phyloP scores from a whole-genome alignment of 1,284 basidiomycete genomes.

The Boletellus deceptivus region DNA sequence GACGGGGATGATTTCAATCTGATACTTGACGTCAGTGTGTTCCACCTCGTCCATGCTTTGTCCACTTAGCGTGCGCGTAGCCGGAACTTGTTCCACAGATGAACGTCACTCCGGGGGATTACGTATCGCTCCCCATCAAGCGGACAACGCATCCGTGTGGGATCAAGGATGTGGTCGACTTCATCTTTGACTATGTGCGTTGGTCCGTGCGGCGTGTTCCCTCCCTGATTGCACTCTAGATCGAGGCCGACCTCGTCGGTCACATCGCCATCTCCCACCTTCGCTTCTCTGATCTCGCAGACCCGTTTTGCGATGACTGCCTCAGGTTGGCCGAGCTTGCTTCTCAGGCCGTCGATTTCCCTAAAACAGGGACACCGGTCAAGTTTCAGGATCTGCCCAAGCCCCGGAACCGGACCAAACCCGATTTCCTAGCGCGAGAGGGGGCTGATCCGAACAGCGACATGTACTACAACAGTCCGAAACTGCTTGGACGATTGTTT shows the following conservation, averaged over 20 bases:
- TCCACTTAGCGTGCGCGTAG: slow-evolving; percentile 19
- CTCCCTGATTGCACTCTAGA: slow-evolving; percentile 25
- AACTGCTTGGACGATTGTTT: slow-evolving; percentile 39
- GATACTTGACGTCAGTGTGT: slow-evolving; percentile 36
- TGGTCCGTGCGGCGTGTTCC: not conserved
- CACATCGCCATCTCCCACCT: slow-evolving; percentile 59
- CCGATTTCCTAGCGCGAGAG: slow-evolving; percentile 45
- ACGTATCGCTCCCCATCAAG: slow-evolving; percentile 36
- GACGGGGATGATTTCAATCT: slow-evolving; percentile 47
- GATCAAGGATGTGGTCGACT: slow-evolving; percentile 48
- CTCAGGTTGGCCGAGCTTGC: slow-evolving; percentile 62
- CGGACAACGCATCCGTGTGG: slow-evolving; percentile 35
- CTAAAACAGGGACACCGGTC: slow-evolving; percentile 62
- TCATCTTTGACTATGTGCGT: slow-evolving; percentile 48
- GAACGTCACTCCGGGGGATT: slow-evolving; percentile 35
- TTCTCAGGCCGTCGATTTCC: slow-evolving; percentile 70
- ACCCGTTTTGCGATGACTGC: slow-evolving; percentile 48
- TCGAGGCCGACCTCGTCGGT: slow-evolving; percentile 63
- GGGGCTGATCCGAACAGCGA: slow-evolving; percentile 25
- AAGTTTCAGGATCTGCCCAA: slow-evolving; percentile 47
- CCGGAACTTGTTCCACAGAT: slow-evolving; percentile 27
- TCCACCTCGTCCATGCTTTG: slow-evolving; percentile 2
- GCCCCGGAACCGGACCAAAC: slow-evolving; percentile 31
- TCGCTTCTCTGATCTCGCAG: slow-evolving; percentile 49
- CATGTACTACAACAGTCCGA: slow-evolving; percentile 37